Conservation (phyloP, 176 grass and related monocot species). For the Aegilops sharonensis region DNA sequence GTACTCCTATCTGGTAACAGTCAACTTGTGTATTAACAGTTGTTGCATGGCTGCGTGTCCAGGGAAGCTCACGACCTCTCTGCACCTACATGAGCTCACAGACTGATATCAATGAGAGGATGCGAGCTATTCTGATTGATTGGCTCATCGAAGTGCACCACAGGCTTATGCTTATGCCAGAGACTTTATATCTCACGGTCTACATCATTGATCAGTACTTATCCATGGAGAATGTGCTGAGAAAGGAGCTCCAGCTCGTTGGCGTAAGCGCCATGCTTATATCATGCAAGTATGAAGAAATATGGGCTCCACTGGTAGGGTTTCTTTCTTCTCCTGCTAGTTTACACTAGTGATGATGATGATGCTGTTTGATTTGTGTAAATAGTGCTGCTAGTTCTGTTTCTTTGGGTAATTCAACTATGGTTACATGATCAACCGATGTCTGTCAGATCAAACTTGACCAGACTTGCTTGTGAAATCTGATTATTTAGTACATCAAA, state of each 20-base stretch:
- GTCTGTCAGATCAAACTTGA: neutral
- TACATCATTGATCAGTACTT: constrained; percentile 76
- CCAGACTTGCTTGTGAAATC: neutral
- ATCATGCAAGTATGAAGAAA: constrained; percentile 87
- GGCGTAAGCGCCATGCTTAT: constrained; percentile 81
- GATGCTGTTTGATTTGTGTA: neutral
- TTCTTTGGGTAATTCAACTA: constrained; percentile 2
- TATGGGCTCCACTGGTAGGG: constrained; percentile 65
- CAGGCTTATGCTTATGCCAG: constrained; percentile 65
- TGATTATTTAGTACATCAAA: neutral
- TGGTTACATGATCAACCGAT: neutral
- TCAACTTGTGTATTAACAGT: neutral
- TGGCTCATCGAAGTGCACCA: constrained; percentile 79
- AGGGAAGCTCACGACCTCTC: constrained; percentile 46
- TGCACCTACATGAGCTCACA: constrained; percentile 60
- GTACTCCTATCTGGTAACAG: neutral
- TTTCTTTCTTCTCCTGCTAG: neutral
- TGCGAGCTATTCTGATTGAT: constrained; percentile 67
- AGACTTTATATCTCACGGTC: constrained; percentile 77
- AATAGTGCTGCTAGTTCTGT: constrained; percentile 12
- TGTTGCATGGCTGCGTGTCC: constrained; percentile 32
- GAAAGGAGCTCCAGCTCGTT: constrained; percentile 75
- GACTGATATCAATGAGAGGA: constrained; percentile 55
- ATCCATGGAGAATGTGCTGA: constrained; percentile 37
- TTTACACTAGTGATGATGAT: neutral